A percentile compares a stretch with the other conserved stretches of the same genome.
Evolutionary conservation across 352 stramenopile genomes (phyloP).

Genomic region (Globisporangium irregulare): DNA sequence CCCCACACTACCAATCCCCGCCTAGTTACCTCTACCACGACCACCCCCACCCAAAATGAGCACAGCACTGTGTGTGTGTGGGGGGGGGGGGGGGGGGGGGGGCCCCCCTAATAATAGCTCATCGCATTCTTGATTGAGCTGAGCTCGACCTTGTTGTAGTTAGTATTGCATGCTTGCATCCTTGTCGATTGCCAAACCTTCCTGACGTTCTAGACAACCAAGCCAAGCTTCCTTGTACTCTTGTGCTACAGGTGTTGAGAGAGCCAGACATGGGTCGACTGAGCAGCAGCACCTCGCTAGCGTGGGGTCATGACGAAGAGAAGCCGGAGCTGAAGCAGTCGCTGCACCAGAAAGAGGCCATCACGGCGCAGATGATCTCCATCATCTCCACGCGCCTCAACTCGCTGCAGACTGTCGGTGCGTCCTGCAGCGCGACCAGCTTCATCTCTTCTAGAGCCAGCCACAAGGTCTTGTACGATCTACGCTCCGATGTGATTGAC

Average conservation of each 20-base stretch:
- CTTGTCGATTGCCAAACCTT: not conserved
- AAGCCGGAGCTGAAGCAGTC: conserved; percentile 49
- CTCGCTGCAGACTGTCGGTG: conserved; percentile 61
- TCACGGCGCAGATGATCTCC: conserved; percentile 79
- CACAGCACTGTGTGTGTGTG: too few species aligned
- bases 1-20: too few species aligned
- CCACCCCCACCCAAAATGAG: too few species aligned
- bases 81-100: too few species aligned
- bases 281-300: conserved; percentile 7
- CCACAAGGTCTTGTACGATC: not conserved
- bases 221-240: too few species aligned
- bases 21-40: too few species aligned
- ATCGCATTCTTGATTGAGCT: too few species aligned
- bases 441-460: not conserved
- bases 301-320: conserved; percentile 32
- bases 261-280: conserved; percentile 18
- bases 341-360: conserved; percentile 68
- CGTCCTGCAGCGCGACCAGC: not conserved
- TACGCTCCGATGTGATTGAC: not conserved
- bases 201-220: too few species aligned
- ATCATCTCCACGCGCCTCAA: conserved; percentile 70
- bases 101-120: too few species aligned
- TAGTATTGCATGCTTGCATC: too few species aligned
- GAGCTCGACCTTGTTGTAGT: too few species aligned
- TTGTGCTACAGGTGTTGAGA: too few species aligned